Conservation (phyloP, 495 filamentous ascomycete genomes). For the Aspergillus affinis region DNA sequence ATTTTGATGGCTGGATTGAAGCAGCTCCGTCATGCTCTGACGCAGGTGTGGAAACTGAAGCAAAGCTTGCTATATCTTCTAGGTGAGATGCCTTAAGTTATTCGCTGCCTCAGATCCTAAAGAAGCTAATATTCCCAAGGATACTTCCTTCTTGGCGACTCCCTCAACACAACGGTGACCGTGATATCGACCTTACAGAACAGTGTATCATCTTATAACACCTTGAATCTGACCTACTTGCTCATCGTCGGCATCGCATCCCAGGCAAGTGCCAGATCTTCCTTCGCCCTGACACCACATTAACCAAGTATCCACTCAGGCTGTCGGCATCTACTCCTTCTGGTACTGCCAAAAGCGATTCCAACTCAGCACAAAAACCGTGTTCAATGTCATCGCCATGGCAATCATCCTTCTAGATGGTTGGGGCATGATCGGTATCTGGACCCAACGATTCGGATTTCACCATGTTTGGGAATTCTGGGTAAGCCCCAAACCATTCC, state of each 20-base stretch:
- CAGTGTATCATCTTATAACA: conserved; percentile 59
- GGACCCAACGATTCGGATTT: conserved; percentile 61
- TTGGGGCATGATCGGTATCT: conserved; percentile 69
- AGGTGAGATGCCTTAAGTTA: conserved; percentile 31
- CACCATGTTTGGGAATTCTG: conserved; percentile 63
- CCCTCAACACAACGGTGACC: conserved; percentile 66
- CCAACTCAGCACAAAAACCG: conserved; percentile 55
- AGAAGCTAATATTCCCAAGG: conserved; percentile 27
- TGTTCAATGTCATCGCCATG: conserved; percentile 60
- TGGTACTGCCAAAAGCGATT: conserved; percentile 57
- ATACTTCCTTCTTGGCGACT: conserved; percentile 66
- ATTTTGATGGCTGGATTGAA: conserved; percentile 56
- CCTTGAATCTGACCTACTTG: conserved; percentile 59
- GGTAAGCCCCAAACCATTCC: conserved; percentile 26
- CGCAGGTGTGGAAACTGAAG: conserved; percentile 61
- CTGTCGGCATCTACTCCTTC: conserved; percentile 59
- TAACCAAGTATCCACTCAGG: conserved; percentile 24
- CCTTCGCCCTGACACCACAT: not conserved
- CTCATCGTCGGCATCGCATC: conserved; percentile 62
- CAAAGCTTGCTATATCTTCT: conserved; percentile 64
- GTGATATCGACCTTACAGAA: conserved; percentile 65
- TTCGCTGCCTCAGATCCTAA: not conserved
- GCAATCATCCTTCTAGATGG: conserved; percentile 58
- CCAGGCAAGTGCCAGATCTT: conserved; percentile 35
- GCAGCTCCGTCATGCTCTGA: conserved; percentile 56